Conservation (phyloP, 768 basidiomycete genomes). For the Russula lepida region DNA sequence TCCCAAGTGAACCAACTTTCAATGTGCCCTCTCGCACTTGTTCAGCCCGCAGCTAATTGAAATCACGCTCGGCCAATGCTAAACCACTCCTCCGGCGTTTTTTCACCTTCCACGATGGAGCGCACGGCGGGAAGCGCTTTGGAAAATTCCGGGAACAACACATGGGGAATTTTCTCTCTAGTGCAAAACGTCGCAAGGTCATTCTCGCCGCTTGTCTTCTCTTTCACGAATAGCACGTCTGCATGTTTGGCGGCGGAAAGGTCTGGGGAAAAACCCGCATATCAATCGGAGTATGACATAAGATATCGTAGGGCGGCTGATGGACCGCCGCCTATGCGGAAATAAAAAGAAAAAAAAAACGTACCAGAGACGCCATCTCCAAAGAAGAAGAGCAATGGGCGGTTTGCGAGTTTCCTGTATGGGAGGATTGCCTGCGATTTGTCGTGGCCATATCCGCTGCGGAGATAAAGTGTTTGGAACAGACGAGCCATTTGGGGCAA, state of each 20-base stretch:
- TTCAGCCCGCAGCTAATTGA: background rate
- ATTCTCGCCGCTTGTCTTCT: conserved; percentile 67
- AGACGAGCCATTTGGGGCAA: background rate
- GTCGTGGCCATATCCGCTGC: conserved; percentile 86
- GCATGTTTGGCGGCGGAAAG: conserved; percentile 90
- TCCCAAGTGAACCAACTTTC: background rate
- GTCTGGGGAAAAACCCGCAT: conserved; percentile 41
- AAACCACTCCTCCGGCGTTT: conserved; percentile 46
- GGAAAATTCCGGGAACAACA: conserved; percentile 67
- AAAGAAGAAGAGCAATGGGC: conserved; percentile 90
- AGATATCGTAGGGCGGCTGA: background rate
- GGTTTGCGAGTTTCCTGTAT: conserved; percentile 60
- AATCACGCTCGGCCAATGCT: conserved; percentile 14
- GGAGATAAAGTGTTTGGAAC: conserved; percentile 1
- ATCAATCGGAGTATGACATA: background rate
- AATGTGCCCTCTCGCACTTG: background rate
- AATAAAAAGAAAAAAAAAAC: conserved; percentile 21
- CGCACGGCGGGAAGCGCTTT: conserved; percentile 52
- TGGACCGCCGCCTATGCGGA: background rate
- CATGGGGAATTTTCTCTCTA: conserved; percentile 68
- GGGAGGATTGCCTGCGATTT: conserved; percentile 93
- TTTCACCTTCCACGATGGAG: conserved; percentile 63
- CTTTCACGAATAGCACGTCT: conserved; percentile 92
- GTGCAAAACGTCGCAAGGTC: conserved; percentile 81
- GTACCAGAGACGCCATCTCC: conserved; percentile 94